These are phyloP conservation scores for Elongisporangium undulatum DNA, from an alignment of 352 stramenopile genomes.

Conservation along the genomic window DNA sequence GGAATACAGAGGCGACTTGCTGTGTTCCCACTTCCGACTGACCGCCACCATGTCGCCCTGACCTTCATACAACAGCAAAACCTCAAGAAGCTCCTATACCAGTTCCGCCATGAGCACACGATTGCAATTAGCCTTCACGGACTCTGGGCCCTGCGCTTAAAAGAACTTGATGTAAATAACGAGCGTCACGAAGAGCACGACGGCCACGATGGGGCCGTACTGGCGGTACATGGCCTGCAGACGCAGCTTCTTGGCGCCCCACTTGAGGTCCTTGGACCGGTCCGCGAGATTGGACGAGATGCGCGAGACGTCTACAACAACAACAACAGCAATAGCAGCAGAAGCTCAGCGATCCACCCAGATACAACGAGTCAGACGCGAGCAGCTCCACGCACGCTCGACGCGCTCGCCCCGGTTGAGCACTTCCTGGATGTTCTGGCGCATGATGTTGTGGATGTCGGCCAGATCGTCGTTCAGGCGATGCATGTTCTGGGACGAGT, in stretches of 20 bases:
- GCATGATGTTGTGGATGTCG: conserved; percentile 99
- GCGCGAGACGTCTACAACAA: conserved; percentile 67
- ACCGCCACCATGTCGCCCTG: too few species aligned
- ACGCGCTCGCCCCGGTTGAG: conserved; percentile 89
- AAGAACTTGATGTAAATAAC: conserved; percentile 92
- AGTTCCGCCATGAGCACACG: background rate
- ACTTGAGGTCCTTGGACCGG: conserved; percentile 97
- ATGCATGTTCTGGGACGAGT: conserved; percentile 93
- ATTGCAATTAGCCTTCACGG: background rate
- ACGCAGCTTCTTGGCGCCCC: conserved; percentile 93
- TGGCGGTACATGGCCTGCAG: conserved; percentile 88
- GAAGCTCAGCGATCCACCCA: too few species aligned
- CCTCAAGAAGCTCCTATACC: background rate
- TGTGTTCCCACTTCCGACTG: too few species aligned
- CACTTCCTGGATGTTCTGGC: conserved; percentile 97
- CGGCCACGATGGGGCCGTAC: conserved; percentile 77
- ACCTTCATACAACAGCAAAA: too few species aligned
- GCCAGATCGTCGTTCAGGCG: conserved; percentile 96
- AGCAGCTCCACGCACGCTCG: conserved; percentile 45
- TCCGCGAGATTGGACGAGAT: conserved; percentile 89
- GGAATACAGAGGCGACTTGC: too few species aligned
- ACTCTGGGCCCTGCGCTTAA: conserved; percentile 29
- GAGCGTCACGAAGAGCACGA: conserved; percentile 79
- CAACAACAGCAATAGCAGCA: conserved; percentile 2
- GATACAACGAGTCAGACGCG: background rate